Percentiles rank a stretch among this genome's conserved stretches.
Conservation (phyloP, 2,329 filamentous ascomycete species). For the Zymoseptoria ardabiliae region DNA sequence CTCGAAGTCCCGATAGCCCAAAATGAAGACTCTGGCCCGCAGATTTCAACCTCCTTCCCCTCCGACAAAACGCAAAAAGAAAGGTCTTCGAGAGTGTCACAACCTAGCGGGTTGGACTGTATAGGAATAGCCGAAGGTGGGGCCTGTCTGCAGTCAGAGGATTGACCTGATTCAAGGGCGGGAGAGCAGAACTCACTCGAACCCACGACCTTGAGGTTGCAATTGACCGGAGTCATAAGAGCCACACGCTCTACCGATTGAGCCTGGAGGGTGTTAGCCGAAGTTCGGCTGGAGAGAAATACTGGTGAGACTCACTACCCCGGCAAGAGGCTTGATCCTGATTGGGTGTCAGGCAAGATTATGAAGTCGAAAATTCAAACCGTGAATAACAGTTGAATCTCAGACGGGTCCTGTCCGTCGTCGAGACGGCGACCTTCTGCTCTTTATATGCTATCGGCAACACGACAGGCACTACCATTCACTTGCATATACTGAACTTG, state of each 20-base stretch:
- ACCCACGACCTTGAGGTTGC: conserved; percentile 21
- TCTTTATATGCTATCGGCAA: too few relatives aligned
- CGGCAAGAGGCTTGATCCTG: not conserved
- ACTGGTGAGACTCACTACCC: not conserved
- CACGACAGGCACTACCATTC: too few relatives aligned
- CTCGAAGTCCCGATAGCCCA: not conserved
- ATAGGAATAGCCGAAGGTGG: conserved; percentile 23
- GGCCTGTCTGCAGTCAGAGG: not conserved
- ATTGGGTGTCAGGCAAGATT: not conserved
- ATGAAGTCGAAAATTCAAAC: too few relatives aligned
- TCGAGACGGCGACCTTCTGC: too few relatives aligned
- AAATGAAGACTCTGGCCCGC: not conserved
- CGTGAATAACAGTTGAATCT: too few relatives aligned
- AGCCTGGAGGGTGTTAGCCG: not conserved
- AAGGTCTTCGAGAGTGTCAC: not conserved
- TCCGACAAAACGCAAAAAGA: not conserved
- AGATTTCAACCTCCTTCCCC: not conserved
- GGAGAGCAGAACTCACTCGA: conserved; percentile 5
- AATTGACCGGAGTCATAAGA: conserved; percentile 10
- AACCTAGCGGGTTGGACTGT: not conserved
- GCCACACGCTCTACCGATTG: conserved; percentile 18
- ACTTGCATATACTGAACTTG: too few relatives aligned
- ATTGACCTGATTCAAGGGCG: too few relatives aligned
- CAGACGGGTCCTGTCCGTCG: too few relatives aligned
- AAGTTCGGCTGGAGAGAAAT: not conserved